These are phyloP conservation scores for Zalaria obscura DNA, from an alignment of 2,329 filamentous ascomycete species.

Conservation along the genomic window DNA sequence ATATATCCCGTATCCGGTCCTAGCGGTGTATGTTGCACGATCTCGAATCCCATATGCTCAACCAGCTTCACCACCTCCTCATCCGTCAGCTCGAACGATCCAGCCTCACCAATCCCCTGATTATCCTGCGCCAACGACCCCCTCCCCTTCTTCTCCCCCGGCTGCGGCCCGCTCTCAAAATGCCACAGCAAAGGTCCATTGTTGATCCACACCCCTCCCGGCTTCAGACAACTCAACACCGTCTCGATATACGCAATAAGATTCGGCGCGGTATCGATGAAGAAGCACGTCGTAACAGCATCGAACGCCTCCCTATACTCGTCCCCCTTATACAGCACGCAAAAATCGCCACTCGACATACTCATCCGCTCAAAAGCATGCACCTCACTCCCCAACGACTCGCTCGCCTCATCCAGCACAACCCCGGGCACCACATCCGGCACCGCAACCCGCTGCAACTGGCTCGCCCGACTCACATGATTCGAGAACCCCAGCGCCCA, in stretches of 20 bases:
- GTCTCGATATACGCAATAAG: slow-evolving; percentile 79
- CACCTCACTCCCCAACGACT: slow-evolving; percentile 9
- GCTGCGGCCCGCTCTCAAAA: slow-evolving; percentile 59
- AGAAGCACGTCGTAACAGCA: slow-evolving; percentile 81
- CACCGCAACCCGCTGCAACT: slow-evolving; percentile 58
- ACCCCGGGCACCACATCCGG: slow-evolving; percentile 52
- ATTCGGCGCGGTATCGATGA: slow-evolving; percentile 94
- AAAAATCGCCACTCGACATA: slow-evolving; percentile 89
- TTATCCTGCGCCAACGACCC: slow-evolving; percentile 6
- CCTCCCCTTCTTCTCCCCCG: slow-evolving; percentile 20
- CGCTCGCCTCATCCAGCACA: slow-evolving; percentile 17
- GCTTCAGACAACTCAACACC: slow-evolving; percentile 60
- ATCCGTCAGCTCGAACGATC: slow-evolving; percentile 77
- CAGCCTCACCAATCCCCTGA: slow-evolving; percentile 69
- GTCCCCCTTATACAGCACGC: slow-evolving; percentile 62
- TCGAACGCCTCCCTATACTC: slow-evolving; percentile 53
- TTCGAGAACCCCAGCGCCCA: slow-evolving; percentile 87
- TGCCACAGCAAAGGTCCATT: slow-evolving; percentile 90
- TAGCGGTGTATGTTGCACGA: slow-evolving; percentile 36
- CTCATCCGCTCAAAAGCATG: slow-evolving; percentile 55
- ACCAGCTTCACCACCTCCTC: slow-evolving; percentile 76
- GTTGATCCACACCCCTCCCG: slow-evolving; percentile 75
- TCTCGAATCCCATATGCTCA: slow-evolving; percentile 57
- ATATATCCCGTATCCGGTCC: slow-evolving; percentile 62
- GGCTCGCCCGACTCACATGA: slow-evolving; percentile 56